phyloP scores from a whole-genome alignment of 169 alveolate genomes.

The Eimeria sp. region DNA sequence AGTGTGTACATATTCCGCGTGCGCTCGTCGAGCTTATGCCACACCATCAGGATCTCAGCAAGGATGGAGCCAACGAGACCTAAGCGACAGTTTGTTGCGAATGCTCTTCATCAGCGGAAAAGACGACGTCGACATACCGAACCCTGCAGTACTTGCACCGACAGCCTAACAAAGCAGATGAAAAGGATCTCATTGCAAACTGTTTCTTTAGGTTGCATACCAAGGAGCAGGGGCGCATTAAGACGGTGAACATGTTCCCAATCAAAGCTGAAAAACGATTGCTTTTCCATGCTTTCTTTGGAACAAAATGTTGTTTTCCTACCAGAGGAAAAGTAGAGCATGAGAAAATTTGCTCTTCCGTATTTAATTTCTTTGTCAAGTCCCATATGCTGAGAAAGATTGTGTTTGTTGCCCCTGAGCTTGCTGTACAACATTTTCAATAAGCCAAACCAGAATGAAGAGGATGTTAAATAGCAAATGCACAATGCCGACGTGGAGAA shows the following conservation, averaged over 20 bases:
- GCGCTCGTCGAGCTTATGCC: slow-evolving; percentile 77
- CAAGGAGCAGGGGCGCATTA: slow-evolving; percentile 78
- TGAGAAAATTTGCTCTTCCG: slow-evolving; percentile 62
- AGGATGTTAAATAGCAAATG: slow-evolving; percentile 89
- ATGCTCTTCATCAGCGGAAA: neutral
- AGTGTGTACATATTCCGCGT: slow-evolving; percentile 53
- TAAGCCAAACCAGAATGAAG: slow-evolving; percentile 77
- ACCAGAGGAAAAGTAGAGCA: slow-evolving; percentile 74
- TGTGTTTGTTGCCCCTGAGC: neutral
- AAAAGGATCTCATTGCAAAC: neutral
- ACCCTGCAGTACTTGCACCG: slow-evolving; percentile 80
- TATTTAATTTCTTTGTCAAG: slow-evolving; percentile 62
- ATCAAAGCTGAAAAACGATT: slow-evolving; percentile 46
- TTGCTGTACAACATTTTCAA: neutral
- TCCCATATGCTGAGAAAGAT: slow-evolving; percentile 61
- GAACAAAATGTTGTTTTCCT: neutral
- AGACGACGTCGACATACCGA: slow-evolving; percentile 36
- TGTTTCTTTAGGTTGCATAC: slow-evolving; percentile 11
- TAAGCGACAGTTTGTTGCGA: neutral
- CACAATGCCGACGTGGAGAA: slow-evolving; percentile 89
- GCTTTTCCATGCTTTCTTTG: neutral
- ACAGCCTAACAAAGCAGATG: slow-evolving; percentile 52
- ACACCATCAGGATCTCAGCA: slow-evolving; percentile 72
- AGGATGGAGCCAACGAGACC: slow-evolving; percentile 73
- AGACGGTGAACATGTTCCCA: slow-evolving; percentile 72